Conservation (phyloP, 140 eudicot species). For the Bidens hawaiensis region DNA sequence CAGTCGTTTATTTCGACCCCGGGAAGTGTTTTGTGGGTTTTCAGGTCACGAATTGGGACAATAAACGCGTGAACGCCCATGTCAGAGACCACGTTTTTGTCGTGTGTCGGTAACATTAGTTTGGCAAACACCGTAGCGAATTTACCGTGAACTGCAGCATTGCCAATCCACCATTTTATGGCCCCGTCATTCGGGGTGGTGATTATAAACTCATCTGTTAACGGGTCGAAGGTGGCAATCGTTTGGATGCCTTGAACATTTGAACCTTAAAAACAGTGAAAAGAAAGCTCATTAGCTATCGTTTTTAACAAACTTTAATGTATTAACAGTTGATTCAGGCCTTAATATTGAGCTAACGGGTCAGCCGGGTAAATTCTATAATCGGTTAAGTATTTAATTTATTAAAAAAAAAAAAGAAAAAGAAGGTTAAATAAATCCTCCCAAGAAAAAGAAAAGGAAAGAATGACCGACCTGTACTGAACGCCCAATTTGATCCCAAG, state of each 20-base stretch:
- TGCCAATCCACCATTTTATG: slow-evolving; percentile 96
- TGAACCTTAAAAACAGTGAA: slow-evolving; percentile 53
- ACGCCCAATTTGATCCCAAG: slow-evolving; percentile 93
- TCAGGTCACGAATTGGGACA: slow-evolving; percentile 79
- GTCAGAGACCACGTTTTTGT: slow-evolving; percentile 55
- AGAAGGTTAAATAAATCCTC: no score
- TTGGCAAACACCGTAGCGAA: slow-evolving; percentile 90
- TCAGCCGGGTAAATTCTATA: not conserved
- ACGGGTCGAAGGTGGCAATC: slow-evolving; percentile 67
- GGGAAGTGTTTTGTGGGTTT: slow-evolving; percentile 66
- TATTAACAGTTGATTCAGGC: not conserved
- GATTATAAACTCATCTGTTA: slow-evolving; percentile 77
- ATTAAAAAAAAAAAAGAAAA: not conserved
- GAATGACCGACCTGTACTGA: slow-evolving; percentile 65
- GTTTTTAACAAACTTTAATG: not conserved
- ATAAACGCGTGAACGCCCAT: slow-evolving; percentile 99
- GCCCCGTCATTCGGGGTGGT: slow-evolving; percentile 90
- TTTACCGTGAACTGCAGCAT: slow-evolving; percentile 97
- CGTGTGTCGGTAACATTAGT: slow-evolving; percentile 72
- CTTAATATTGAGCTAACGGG: not conserved
- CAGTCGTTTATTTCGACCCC: slow-evolving; percentile 90
- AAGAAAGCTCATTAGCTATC: slow-evolving; percentile 2
- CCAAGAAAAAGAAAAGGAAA: not conserved
- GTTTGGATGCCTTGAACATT: slow-evolving; percentile 95
- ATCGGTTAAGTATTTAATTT: no score